These are phyloP conservation scores for Neostapfia colusana DNA, from an alignment of 176 grass and related monocot species.

Conservation along the genomic window DNA sequence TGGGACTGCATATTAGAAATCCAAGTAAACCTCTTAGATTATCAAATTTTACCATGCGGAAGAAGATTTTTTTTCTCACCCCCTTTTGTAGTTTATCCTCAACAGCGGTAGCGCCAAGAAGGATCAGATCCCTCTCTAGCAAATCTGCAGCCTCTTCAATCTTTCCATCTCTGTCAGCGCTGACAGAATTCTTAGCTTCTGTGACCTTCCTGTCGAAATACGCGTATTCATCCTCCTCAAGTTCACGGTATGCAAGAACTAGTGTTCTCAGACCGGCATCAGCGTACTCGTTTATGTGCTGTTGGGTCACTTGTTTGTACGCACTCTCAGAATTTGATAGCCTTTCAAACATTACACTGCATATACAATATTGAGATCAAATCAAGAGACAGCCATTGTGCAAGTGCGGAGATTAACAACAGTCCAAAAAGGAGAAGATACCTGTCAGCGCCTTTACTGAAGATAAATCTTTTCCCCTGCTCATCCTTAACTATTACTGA, in stretches of 20 bases:
- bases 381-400: conserved; percentile 20
- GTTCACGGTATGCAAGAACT: conserved; percentile 74
- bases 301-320: conserved; percentile 62
- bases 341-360: conserved; percentile 89
- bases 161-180: conserved; percentile 65
- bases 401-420: background rate
- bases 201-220: conserved; percentile 59
- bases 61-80: conserved; percentile 47
- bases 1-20: conserved; percentile 20
- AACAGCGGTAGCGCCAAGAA: conserved; percentile 88
- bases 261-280: conserved; percentile 89
- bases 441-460: conserved; percentile 94
- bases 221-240: conserved; percentile 64
- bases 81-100: conserved; percentile 90
- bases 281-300: conserved; percentile 79
- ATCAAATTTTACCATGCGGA: background rate
- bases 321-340: conserved; percentile 47
- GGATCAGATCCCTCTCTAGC: conserved; percentile 70
- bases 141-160: conserved; percentile 69
- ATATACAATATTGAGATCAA: conserved; percentile 16
- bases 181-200: conserved; percentile 69
- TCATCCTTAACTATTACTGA: conserved; percentile 79
- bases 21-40: background rate
- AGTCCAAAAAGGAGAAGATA: conserved; percentile 33
- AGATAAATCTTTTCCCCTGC: conserved; percentile 63